Evolutionary conservation across 2,329 filamentous ascomycete genomes (phyloP).

Genomic region (Blastomyces percursus): DNA sequence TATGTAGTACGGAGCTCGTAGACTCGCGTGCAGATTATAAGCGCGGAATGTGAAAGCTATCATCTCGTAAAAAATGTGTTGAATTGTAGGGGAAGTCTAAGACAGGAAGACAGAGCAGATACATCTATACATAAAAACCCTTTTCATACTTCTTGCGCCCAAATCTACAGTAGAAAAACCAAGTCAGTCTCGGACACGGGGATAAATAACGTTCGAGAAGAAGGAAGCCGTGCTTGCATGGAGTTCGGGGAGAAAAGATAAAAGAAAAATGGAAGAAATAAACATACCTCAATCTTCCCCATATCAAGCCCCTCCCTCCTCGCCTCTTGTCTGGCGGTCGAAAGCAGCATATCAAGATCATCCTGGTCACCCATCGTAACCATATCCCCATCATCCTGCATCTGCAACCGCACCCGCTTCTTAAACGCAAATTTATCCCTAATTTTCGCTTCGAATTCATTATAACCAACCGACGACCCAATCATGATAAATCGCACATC

Average conservation of each 20-base stretch:
- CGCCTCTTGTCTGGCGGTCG: slow-evolving; percentile 55
- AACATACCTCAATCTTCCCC: slow-evolving; percentile 87
- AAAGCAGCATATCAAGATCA: slow-evolving; percentile 80
- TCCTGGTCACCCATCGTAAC: slow-evolving; percentile 96
- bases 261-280: background rate
- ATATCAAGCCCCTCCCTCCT: slow-evolving; percentile 66
- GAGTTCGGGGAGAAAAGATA: background rate
- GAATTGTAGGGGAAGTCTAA: background rate
- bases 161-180: slow-evolving; percentile 12
- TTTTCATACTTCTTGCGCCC: slow-evolving; percentile 14
- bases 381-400: slow-evolving; percentile 88
- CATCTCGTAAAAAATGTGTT: background rate
- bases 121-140: background rate
- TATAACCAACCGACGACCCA: slow-evolving; percentile 58
- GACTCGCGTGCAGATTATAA: background rate
- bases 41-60: background rate
- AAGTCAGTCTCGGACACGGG: background rate
- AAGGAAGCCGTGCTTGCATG: background rate
- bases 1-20: background rate
- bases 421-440: slow-evolving; percentile 72
- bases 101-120: background rate
- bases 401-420: slow-evolving; percentile 60
- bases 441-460: slow-evolving; percentile 67
- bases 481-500: slow-evolving; percentile 93
- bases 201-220: background rate